A percentile compares a stretch with the other conserved stretches of the same genome.
phyloP scores from a whole-genome alignment of 1,139 yeast genomes.

The Pichia sp. region DNA sequence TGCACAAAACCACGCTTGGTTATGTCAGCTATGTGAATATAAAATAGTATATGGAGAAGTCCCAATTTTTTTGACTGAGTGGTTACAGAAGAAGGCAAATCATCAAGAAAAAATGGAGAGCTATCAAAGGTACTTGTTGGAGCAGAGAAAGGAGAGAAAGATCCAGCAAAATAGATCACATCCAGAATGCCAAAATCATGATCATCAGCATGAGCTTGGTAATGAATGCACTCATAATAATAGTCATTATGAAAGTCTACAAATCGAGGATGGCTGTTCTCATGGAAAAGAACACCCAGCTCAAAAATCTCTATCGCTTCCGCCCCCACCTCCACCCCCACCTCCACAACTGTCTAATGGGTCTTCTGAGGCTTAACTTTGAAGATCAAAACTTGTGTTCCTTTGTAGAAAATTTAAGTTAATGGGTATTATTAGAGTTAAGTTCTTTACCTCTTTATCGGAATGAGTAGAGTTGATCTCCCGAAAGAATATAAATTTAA shows the following conservation, averaged over 20 bases:
- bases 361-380: too few species aligned
- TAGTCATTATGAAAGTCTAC: neutral
- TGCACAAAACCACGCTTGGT: conserved; percentile 20
- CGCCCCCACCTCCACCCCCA: neutral
- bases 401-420: neutral
- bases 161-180: neutral
- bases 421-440: too few species aligned
- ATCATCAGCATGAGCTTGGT: neutral
- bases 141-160: conserved; percentile 13
- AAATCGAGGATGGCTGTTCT: neutral
- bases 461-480: too few species aligned
- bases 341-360: neutral
- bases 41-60: conserved; percentile 53
- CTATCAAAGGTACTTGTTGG: conserved; percentile 19
- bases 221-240: neutral
- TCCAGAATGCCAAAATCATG: conserved; percentile 1
- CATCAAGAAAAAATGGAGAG: conserved; percentile 28
- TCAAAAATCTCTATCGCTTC: neutral
- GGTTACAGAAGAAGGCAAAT: conserved; percentile 42
- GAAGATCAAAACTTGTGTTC: too few species aligned
- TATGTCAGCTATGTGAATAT: conserved; percentile 60
- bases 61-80: conserved; percentile 45
- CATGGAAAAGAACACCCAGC: neutral
- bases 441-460: too few species aligned
- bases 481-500: too few species aligned